Base-by-base conservation (phyloP, 176 grass and related monocot genomes). In the Alopecurus myosuroides region DNA sequence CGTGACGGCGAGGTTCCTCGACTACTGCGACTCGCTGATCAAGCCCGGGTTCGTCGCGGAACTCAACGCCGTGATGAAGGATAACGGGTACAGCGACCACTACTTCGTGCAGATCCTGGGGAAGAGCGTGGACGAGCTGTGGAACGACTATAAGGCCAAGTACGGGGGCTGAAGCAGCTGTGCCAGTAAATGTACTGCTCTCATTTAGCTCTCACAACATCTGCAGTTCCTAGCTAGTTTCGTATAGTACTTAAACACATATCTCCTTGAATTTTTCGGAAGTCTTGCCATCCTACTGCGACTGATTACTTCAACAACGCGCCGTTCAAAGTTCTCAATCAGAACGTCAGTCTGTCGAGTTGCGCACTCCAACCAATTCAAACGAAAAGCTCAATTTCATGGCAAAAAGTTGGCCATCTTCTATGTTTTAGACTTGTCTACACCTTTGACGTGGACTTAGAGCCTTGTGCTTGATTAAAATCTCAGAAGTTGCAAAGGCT, bases 61-160 rank as follows among this genome's bases (percentile, higher is more conserved):
- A 66, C 86, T 97, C 20, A 97, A 97, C 41, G 84, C 84, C 36
- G 81, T 88, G 88, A 87, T 97, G 60, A 97, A 67, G 81, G 61
- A 50, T 2, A 20, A 82, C 19, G 86, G 89, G 0, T 97, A 97
- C 56, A 91, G 26, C 41, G 77, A 93, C 8, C 84, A 78, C 35
- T 97, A 87, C 77, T 93, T 93, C 69, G 39, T 58, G 56, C 75
- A 93, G 46, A 60, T 96, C 4, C 65, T 93, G 10, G 91, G 90
- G 0, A 93, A 93, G 81, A 53, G 72, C 3, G 88, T 87, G 25
- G 86, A 96, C 40, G 31, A 93, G 41, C 90, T 96, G 3, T 96
- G 94, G 94, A 74, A 12, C 4, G 88, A 96, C 3, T 95, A 95
- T 66, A 96, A 93, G 81, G 86, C 88, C 53, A 87, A 53, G 80